Percentiles rank a stretch among this genome's conserved stretches.
Evolutionary conservation across 2,329 filamentous ascomycete genomes (phyloP).

Genomic region (Nothopassalora personata): DNA sequence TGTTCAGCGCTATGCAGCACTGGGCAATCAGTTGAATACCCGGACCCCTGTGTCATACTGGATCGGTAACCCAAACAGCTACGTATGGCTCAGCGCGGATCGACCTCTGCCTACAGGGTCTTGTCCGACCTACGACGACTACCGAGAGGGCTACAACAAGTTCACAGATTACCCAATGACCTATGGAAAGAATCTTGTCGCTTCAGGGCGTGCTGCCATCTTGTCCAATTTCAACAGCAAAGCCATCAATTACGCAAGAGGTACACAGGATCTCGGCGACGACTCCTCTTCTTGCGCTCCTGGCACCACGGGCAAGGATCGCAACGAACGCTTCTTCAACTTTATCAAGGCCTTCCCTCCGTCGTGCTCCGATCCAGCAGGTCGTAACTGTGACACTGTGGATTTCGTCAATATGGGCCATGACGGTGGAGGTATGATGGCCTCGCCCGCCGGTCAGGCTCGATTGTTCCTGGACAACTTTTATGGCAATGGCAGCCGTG

Average conservation of each 20-base stretch:
- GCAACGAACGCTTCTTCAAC: conserved; percentile 38
- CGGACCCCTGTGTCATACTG: conserved; percentile 29
- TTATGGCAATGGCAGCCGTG: conserved; percentile 30
- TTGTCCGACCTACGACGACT: conserved; percentile 33
- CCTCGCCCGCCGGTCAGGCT: conserved; percentile 31
- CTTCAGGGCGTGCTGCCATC: conserved; percentile 27
- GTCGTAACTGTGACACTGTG: conserved; percentile 32
- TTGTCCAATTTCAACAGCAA: conserved; percentile 33
- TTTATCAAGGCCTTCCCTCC: conserved; percentile 35
- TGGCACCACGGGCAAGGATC: conserved; percentile 30
- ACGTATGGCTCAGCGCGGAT: conserved; percentile 30
- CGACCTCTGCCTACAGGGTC: conserved; percentile 28
- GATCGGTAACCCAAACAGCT: conserved; percentile 35
- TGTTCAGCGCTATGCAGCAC: conserved; percentile 33
- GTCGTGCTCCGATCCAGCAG: conserved; percentile 24
- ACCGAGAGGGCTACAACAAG: conserved; percentile 33
- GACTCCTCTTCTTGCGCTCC: conserved; percentile 32
- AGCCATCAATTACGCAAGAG: conserved; percentile 33
- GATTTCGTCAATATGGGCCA: conserved; percentile 34
- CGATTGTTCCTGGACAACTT: conserved; percentile 38
- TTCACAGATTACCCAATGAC: conserved; percentile 32
- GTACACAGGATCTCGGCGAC: conserved; percentile 33
- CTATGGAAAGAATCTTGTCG: conserved; percentile 29
- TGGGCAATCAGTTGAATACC: conserved; percentile 26
- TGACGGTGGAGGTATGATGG: conserved; percentile 34